Evolutionary conservation across 2,329 filamentous ascomycete species (phyloP).

Genomic region (Aspergillus alliaceus): DNA sequence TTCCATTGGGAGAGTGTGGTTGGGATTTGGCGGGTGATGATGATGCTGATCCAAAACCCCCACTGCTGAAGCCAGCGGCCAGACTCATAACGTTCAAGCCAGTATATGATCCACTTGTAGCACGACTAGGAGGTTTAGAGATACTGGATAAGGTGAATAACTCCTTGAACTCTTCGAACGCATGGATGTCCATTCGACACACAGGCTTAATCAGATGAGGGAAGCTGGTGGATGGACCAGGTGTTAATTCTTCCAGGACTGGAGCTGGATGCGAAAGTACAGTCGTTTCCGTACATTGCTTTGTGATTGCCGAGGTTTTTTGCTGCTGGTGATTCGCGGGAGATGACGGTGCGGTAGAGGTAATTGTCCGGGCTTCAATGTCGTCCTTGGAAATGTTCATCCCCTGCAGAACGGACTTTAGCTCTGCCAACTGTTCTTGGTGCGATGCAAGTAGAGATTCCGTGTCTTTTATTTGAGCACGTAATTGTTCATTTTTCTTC

Average conservation of each 20-base stretch:
- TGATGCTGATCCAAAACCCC: slow-evolving; percentile 57
- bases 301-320: slow-evolving; percentile 53
- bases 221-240: slow-evolving; percentile 70
- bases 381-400: slow-evolving; percentile 74
- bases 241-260: slow-evolving; percentile 54
- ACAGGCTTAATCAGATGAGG: slow-evolving; percentile 80
- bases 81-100: slow-evolving; percentile 61
- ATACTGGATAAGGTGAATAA: slow-evolving; percentile 69
- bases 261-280: slow-evolving; percentile 52
- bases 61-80: slow-evolving; percentile 44
- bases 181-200: slow-evolving; percentile 74
- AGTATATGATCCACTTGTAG: slow-evolving; percentile 70
- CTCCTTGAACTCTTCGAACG: slow-evolving; percentile 82
- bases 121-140: slow-evolving; percentile 63
- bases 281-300: slow-evolving; percentile 61
- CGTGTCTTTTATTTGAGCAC: slow-evolving; percentile 79
- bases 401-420: slow-evolving; percentile 89
- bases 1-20: slow-evolving; percentile 53
- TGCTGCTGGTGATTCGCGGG: slow-evolving; percentile 62
- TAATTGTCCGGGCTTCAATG: slow-evolving; percentile 65
- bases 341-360: slow-evolving; percentile 72
- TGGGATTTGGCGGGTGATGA: slow-evolving; percentile 61
- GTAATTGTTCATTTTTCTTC: slow-evolving; percentile 84
- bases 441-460: slow-evolving; percentile 83
- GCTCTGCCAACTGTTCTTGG: slow-evolving; percentile 86